Percentiles rank a stretch among this genome's conserved stretches.
These are phyloP conservation scores for Chenopodium berlandieri DNA, from an alignment of 148 eudicot genomes.

Conservation along the genomic window DNA sequence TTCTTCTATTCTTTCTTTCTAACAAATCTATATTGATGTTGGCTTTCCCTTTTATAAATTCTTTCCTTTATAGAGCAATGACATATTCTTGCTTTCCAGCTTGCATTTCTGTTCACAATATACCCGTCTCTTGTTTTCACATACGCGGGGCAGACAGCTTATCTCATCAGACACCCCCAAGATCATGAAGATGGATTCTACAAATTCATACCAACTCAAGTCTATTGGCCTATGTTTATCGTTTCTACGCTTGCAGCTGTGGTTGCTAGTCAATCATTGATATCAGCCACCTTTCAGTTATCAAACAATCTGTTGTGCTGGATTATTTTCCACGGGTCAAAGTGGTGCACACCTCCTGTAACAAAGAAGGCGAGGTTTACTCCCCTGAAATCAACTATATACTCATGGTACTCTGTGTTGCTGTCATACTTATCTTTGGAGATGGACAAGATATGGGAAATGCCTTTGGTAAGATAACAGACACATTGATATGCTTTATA, in stretches of 20 bases:
- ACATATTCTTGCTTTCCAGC: conserved; percentile 24
- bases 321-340: conserved; percentile 73
- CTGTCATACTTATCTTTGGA: conserved; percentile 58
- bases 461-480: conserved; percentile 63
- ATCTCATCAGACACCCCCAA: conserved; percentile 57
- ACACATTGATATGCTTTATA: not conserved
- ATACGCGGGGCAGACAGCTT: conserved; percentile 81
- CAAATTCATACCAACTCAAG: conserved; percentile 52
- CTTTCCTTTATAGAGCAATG: not conserved
- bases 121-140: conserved; percentile 68
- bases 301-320: conserved; percentile 52
- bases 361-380: conserved; percentile 73
- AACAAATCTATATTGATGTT: not conserved
- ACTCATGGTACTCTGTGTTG: conserved; percentile 68
- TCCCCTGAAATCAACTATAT: conserved; percentile 69
- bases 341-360: conserved; percentile 69
- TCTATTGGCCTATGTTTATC: conserved; percentile 78
- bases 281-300: conserved; percentile 57
- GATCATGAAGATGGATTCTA: conserved; percentile 55
- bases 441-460: conserved; percentile 70
- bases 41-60: not conserved
- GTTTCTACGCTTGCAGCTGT: conserved; percentile 57
- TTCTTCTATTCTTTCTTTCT: not conserved
- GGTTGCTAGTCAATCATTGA: conserved; percentile 64
- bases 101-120: conserved; percentile 52